phyloP scores from a whole-genome alignment of 1,284 basidiomycete species.

The Puccinia hordei region DNA sequence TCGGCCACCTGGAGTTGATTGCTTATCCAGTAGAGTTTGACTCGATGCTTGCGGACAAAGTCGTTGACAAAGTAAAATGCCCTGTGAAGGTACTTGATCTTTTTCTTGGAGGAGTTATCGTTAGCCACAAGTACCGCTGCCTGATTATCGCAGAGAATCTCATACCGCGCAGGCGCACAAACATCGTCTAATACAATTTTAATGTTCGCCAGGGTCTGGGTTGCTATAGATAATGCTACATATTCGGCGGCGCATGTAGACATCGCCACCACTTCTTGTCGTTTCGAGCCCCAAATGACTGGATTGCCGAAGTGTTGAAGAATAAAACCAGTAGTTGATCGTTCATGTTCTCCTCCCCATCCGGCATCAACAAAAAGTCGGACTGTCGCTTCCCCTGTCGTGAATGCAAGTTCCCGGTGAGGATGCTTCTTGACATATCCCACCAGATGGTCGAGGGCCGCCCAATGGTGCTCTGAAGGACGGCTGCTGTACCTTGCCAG shows the following conservation, averaged over 20 bases:
- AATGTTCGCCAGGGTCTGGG: not conserved
- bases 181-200: not conserved
- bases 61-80: slow-evolving; percentile 18
- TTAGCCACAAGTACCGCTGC: slow-evolving; percentile 2
- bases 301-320: not conserved
- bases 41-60: not conserved
- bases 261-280: not conserved
- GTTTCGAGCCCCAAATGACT: not conserved
- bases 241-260: slow-evolving; percentile 19
- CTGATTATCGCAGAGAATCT: slow-evolving; percentile 17
- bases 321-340: slow-evolving; percentile 2
- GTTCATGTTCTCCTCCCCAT: slow-evolving; percentile 23
- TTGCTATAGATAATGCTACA: not conserved
- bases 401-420: not conserved
- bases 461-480: not conserved
- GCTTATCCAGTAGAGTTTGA: not conserved
- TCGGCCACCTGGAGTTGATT: not conserved
- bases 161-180: too few relatives aligned
- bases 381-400: too few relatives aligned
- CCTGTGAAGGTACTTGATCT: not conserved
- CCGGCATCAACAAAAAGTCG: slow-evolving; percentile 1
- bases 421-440: not conserved
- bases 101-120: slow-evolving; percentile 3
- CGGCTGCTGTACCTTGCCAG: not conserved
- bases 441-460: not conserved